Conservation (phyloP, 75 land plant genomes). For the Sequoiadendron giganteum region DNA sequence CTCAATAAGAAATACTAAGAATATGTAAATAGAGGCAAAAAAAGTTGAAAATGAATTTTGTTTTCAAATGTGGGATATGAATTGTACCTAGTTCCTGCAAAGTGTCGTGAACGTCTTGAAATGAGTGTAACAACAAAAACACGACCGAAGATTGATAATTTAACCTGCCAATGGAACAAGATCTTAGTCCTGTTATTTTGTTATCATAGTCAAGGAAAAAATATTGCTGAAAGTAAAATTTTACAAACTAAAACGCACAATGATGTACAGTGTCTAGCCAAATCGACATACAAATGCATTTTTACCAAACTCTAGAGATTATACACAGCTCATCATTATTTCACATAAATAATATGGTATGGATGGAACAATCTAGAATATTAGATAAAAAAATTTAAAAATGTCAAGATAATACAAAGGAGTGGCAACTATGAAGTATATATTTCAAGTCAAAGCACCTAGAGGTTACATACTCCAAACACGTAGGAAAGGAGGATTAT, state of each 20-base stretch:
- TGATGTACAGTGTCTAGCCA: neutral
- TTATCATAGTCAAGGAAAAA: neutral
- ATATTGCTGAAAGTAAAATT: neutral
- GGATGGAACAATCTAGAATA: neutral
- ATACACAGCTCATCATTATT: neutral
- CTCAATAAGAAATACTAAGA: neutral
- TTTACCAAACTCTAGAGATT: neutral
- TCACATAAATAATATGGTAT: neutral
- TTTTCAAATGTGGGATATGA: neutral
- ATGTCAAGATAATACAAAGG: neutral
- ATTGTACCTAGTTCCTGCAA: constrained; percentile 94
- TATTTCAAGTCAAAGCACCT: neutral
- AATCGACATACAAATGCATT: neutral
- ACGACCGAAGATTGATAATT: constrained; percentile 84
- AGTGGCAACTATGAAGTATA: neutral
- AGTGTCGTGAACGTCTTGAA: constrained; percentile 94
- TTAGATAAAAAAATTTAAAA: neutral
- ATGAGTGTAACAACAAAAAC: constrained; percentile 77
- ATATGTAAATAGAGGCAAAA: neutral
- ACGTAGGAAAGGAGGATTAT: too few relatives aligned
- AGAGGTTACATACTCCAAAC: too few relatives aligned
- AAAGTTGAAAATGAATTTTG: neutral
- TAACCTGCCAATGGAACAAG: constrained; percentile 50
- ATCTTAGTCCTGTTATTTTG: neutral
- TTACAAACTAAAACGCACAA: neutral